phyloP scores from a whole-genome alignment of 1,284 basidiomycete genomes.

The Malassezia japonica region DNA sequence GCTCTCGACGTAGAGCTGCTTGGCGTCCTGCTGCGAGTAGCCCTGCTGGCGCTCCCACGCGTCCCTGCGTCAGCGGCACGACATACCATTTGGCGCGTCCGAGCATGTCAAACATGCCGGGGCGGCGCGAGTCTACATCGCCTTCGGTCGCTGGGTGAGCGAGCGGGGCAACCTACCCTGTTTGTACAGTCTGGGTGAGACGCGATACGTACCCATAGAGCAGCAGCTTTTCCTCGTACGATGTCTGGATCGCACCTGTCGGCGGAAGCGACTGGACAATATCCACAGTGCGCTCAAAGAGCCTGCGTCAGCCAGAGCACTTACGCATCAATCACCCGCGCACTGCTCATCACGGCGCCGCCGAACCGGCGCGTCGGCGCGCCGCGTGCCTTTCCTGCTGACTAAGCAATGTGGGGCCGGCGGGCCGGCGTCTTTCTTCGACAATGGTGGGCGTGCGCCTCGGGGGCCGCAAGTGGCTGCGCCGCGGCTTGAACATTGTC shows the following conservation, averaged over 20 bases:
- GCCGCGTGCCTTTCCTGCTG: background rate
- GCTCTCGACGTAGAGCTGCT: constrained; percentile 78
- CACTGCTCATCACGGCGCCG: constrained; percentile 38
- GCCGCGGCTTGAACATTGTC: constrained; percentile 27
- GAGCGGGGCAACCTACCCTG: constrained; percentile 25
- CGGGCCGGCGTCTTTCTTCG: background rate
- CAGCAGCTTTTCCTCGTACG: constrained; percentile 86
- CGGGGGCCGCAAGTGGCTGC: constrained; percentile 9
- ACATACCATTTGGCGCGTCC: constrained; percentile 83
- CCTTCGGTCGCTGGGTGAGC: constrained; percentile 65
- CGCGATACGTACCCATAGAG: constrained; percentile 65
- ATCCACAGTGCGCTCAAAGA: constrained; percentile 87
- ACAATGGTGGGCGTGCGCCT: constrained; percentile 1
- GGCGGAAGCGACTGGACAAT: constrained; percentile 83
- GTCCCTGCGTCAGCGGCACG: constrained; percentile 57
- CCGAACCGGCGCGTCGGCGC: background rate
- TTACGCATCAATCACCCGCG: constrained; percentile 40
- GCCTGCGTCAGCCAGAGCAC: constrained; percentile 49
- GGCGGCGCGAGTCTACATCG: constrained; percentile 67
- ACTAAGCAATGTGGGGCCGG: constrained; percentile 1
- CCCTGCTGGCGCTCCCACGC: constrained; percentile 88
- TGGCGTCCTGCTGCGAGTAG: constrained; percentile 67
- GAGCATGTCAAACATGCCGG: constrained; percentile 84
- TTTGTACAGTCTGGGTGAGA: constrained; percentile 43
- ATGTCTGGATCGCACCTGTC: constrained; percentile 88